These are phyloP conservation scores for Penicillium verrucosum DNA, from an alignment of 2,329 filamentous ascomycete genomes.

Conservation along the genomic window DNA sequence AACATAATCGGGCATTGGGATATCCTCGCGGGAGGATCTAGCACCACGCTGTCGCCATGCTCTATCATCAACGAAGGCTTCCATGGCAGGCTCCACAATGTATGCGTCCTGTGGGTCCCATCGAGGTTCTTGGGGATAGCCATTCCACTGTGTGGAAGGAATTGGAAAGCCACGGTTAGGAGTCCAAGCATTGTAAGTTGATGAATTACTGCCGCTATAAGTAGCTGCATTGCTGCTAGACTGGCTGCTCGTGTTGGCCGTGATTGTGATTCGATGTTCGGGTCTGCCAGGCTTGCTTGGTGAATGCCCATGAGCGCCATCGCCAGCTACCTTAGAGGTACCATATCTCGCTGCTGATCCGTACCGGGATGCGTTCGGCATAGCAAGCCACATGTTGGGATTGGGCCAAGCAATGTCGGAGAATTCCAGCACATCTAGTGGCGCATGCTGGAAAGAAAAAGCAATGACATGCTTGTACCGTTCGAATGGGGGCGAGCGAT, in stretches of 20 bases:
- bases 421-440: constrained; percentile 71
- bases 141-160: constrained; percentile 27
- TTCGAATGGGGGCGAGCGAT: constrained; percentile 55
- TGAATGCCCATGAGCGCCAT: constrained; percentile 60
- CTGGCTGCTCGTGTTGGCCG: constrained; percentile 17
- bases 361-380: constrained; percentile 39
- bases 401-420: constrained; percentile 80
- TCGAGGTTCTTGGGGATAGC: constrained; percentile 23
- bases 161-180: constrained; percentile 32
- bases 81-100: constrained; percentile 43
- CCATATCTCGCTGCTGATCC: constrained; percentile 22
- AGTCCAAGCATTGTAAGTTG: constrained; percentile 27
- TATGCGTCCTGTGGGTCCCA: constrained; percentile 29
- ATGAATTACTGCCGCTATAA: constrained; percentile 10
- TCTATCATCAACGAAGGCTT: constrained; percentile 33
- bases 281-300: constrained; percentile 44
- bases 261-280: constrained; percentile 21
- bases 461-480: constrained; percentile 68
- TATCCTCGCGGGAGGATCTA: constrained; percentile 43
- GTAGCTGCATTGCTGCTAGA: constrained; percentile 10
- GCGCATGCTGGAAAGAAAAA: constrained; percentile 84
- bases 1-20: constrained; percentile 51
- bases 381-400: constrained; percentile 61
- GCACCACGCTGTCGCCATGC: constrained; percentile 29
- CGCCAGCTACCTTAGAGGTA: constrained; percentile 47